phyloP scores from a whole-genome alignment of 768 basidiomycete species.

The Termitomyces sp. region DNA sequence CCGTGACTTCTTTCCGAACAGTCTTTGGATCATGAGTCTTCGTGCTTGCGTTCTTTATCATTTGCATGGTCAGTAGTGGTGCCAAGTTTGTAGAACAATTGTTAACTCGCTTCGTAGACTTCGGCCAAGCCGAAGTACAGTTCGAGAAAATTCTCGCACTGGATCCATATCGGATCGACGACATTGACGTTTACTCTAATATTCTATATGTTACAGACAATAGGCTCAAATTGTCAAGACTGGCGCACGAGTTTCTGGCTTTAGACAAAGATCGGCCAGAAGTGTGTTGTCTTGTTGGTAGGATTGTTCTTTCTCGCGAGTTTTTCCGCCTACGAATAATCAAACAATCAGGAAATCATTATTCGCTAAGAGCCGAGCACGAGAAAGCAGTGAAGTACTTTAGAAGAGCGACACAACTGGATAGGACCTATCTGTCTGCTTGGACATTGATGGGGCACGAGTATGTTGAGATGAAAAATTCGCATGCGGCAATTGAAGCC shows the following conservation, averaged over 20 bases:
- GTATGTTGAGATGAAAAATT: constrained; percentile 98
- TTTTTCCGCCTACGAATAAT: neutral
- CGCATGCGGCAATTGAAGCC: constrained; percentile 97
- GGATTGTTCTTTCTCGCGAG: constrained; percentile 24
- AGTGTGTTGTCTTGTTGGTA: constrained; percentile 93
- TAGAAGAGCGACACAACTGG: constrained; percentile 89
- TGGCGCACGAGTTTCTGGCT: constrained; percentile 88
- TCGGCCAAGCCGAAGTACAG: constrained; percentile 77
- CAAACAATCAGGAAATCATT: constrained; percentile 80
- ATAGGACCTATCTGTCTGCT: constrained; percentile 91
- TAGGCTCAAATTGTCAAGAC: constrained; percentile 78
- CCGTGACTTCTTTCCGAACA: constrained; percentile 72
- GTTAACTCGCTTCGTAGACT: constrained; percentile 51
- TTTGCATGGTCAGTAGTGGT: constrained; percentile 64
- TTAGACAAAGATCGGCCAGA: constrained; percentile 94
- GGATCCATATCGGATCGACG: constrained; percentile 90
- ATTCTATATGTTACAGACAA: constrained; percentile 96
- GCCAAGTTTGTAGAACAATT: constrained; percentile 1
- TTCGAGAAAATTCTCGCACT: constrained; percentile 78
- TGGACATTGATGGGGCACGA: constrained; percentile 99
- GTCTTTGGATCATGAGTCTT: constrained; percentile 82
- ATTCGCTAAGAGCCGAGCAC: constrained; percentile 89
- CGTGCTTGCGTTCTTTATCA: constrained; percentile 88
- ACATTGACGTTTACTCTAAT: constrained; percentile 94
- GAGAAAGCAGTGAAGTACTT: constrained; percentile 97